Base-by-base conservation (phyloP, 805 yeast genomes). In the Zygosaccharomyces siamensis region DNA sequence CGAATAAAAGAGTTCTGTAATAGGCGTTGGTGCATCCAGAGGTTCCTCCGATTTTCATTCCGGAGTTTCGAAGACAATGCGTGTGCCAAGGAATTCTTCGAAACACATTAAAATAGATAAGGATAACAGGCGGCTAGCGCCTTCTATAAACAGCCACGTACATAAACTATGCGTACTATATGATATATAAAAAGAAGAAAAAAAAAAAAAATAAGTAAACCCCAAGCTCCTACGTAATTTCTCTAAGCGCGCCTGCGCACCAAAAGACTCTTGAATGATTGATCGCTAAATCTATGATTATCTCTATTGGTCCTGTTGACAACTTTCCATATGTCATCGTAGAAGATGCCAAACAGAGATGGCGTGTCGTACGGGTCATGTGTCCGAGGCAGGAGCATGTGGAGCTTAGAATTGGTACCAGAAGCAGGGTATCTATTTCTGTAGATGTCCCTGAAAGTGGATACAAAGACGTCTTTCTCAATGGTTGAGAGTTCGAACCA, bases 261-360 rank as follows among this genome's bases (percentile, higher is more conserved):
- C 20, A 41, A 26, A 14, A 41, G 24, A 2, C 44, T 26, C 27
- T 37, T 16, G 28, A 41, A 41, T 10, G 44, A 20, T 33, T 41
- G 12, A 33, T 51, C 47, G 20, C 36, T 36, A 49, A 51, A 51
- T 21, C 54, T 40, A 27, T 42, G 35, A 35, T 41, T 39, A 3
- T 46, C 37, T 18, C 28, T 36, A 36, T 38, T 28, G 12, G 46
- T 44, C 28, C 39, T 47, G 38, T 51, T 47, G 31, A 45, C 47
- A 21, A 48, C 33, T 11, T 47, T 47, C 56, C 61, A 56, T 8
- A 65, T 59, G 41, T 65, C 69, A 47, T 64, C 59, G 49, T 65
- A 65, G 37, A 65, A 64, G 10, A 65, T 56, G 8, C 67, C 65
- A 48, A 65, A 65, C 4, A 65, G 59, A 30, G 63, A 52, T 0